A percentile compares a stretch with the other conserved stretches of the same genome.
Evolutionary conservation across 495 filamentous ascomycete genomes (phyloP).

Genomic region (Pyronema omphalodes): DNA sequence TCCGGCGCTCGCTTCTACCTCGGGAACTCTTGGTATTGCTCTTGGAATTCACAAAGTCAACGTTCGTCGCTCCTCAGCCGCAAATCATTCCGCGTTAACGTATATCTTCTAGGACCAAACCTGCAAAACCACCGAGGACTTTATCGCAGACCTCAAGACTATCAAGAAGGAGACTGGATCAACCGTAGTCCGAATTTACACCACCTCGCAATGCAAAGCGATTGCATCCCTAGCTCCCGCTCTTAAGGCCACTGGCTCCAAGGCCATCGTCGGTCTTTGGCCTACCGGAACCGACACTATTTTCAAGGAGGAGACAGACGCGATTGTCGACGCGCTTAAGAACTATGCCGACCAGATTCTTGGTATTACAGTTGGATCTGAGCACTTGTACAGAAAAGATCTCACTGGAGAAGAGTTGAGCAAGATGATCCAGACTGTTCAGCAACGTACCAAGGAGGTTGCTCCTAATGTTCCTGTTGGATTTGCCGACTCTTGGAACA

Average conservation of each 20-base stretch:
- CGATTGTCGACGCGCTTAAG: constrained; percentile 34
- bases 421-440: constrained; percentile 43
- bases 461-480: constrained; percentile 34
- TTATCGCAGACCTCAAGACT: constrained; percentile 34
- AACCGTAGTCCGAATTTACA: constrained; percentile 49
- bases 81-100: background rate
- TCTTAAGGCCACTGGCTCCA: constrained; percentile 48
- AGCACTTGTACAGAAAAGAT: constrained; percentile 56
- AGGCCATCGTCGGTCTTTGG: constrained; percentile 66
- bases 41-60: constrained; percentile 33
- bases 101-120: constrained; percentile 8
- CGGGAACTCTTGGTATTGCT: constrained; percentile 35
- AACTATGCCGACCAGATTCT: constrained; percentile 41
- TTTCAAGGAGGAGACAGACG: constrained; percentile 42
- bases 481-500: constrained; percentile 72
- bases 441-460: constrained; percentile 33
- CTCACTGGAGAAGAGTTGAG: constrained; percentile 46
- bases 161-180: constrained; percentile 24
- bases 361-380: constrained; percentile 62
- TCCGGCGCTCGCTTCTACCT: constrained; percentile 27
- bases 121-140: constrained; percentile 58
- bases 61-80: constrained; percentile 1
- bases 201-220: constrained; percentile 47
- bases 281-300: constrained; percentile 46
- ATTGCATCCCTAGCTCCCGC: constrained; percentile 46